Percentiles rank a stretch among this genome's conserved stretches.
phyloP scores from a whole-genome alignment of 1,139 yeast species.

The Diutina pseudorugosa region DNA sequence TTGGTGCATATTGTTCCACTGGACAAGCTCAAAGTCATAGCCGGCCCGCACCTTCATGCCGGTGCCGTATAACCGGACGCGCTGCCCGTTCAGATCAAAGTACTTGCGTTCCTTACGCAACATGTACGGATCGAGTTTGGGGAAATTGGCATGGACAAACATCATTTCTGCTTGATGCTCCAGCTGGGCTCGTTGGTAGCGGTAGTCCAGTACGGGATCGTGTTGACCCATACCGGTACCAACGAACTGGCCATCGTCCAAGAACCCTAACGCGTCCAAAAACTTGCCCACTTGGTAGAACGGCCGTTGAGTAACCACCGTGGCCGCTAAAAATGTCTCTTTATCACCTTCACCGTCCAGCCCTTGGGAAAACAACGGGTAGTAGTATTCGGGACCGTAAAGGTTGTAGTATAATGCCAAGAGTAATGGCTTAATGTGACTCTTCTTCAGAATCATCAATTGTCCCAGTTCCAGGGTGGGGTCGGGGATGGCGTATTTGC shows the following conservation, averaged over 20 bases:
- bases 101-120: slow-evolving; percentile 30
- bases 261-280: slow-evolving; percentile 38
- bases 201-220: slow-evolving; percentile 51
- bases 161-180: slow-evolving; percentile 27
- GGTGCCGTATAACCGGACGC: slow-evolving; percentile 42
- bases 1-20: slow-evolving; percentile 49
- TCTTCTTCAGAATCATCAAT: slow-evolving; percentile 50
- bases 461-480: slow-evolving; percentile 81
- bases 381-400: slow-evolving; percentile 67
- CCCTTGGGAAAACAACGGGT: slow-evolving; percentile 78
- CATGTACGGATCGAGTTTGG: slow-evolving; percentile 45
- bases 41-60: slow-evolving; percentile 39
- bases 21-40: slow-evolving; percentile 47
- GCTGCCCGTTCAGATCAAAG: slow-evolving; percentile 28
- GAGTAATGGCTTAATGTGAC: slow-evolving; percentile 53
- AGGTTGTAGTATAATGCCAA: slow-evolving; percentile 68
- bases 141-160: slow-evolving; percentile 57
- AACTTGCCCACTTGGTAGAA: slow-evolving; percentile 60
- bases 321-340: slow-evolving; percentile 78
- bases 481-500: slow-evolving; percentile 64
- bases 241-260: slow-evolving; percentile 25
- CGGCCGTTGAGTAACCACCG: slow-evolving; percentile 45
- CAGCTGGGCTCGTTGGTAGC: slow-evolving; percentile 8
- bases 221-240: slow-evolving; percentile 70
- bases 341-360: slow-evolving; percentile 87